Evolutionary conservation across 352 stramenopile species (phyloP).

Genomic region (Pythium coloratum): DNA sequence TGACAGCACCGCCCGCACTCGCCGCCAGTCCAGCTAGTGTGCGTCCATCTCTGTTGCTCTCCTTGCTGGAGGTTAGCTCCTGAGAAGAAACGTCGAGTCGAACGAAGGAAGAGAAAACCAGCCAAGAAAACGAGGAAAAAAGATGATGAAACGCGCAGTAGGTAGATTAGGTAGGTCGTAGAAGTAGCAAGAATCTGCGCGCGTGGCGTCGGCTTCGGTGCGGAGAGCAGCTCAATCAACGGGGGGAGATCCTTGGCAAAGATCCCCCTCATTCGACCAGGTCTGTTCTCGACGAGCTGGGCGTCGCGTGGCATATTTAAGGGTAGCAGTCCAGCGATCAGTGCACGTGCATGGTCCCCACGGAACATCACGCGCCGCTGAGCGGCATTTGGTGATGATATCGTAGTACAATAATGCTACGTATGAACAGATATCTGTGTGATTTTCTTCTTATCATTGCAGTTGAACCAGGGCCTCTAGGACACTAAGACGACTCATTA

Average conservation of each 20-base stretch:
- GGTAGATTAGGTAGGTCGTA: conserved; percentile 32
- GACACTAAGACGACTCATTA: background rate
- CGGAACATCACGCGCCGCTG: background rate
- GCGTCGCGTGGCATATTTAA: conserved; percentile 12
- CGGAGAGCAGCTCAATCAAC: background rate
- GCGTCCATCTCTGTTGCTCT: conserved; percentile 4
- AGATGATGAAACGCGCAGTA: conserved; percentile 28
- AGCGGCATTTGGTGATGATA: conserved; percentile 6
- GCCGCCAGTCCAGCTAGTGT: conserved; percentile 22
- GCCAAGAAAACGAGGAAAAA: conserved; percentile 16
- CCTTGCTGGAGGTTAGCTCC: conserved; percentile 11
- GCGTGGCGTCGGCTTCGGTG: conserved; percentile 8
- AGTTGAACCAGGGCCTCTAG: background rate
- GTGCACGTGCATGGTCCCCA: background rate
- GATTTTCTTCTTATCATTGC: background rate
- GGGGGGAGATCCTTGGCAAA: background rate
- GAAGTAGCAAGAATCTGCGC: conserved; percentile 29
- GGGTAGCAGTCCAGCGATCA: conserved; percentile 2
- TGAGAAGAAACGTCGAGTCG: background rate
- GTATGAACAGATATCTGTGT: conserved; percentile 2
- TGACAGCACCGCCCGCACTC: conserved; percentile 6
- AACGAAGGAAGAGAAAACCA: conserved; percentile 10
- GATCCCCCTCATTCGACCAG: background rate
- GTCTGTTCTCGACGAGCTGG: background rate
- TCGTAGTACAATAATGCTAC: conserved; percentile 3